Conservation (phyloP, 352 stramenopile species). For the Synura sp. region DNA sequence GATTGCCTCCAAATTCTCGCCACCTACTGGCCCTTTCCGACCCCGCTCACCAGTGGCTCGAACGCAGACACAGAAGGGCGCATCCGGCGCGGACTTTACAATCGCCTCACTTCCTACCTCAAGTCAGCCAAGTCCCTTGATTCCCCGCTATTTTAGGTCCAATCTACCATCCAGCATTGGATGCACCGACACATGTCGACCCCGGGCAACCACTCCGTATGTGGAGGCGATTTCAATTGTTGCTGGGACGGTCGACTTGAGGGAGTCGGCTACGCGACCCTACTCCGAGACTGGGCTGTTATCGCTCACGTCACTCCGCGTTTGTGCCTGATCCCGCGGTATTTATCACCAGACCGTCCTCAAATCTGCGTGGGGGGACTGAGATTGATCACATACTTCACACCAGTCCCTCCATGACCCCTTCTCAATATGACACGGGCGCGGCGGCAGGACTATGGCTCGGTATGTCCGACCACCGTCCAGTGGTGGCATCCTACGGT, state of each 20-base stretch:
- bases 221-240: no score
- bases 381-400: no score
- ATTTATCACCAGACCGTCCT: neutral
- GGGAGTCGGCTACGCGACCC: neutral
- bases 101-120: neutral
- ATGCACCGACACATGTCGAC: constrained; percentile 5
- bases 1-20: no score
- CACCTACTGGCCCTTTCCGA: no score
- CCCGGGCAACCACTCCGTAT: neutral
- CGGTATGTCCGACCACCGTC: no score
- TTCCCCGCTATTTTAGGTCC: no score
- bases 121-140: constrained; percentile 1
- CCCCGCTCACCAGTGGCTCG: no score
- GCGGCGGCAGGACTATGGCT: neutral
- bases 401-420: no score
- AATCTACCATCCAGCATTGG: no score
- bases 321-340: neutral
- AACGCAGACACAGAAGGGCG: no score
- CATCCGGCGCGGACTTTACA: neutral
- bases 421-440: neutral
- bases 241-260: neutral
- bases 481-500: neutral
- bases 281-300: neutral
- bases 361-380: neutral
- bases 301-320: neutral